phyloP scores from a whole-genome alignment of 805 yeast genomes.

The Candida wancherniae region DNA sequence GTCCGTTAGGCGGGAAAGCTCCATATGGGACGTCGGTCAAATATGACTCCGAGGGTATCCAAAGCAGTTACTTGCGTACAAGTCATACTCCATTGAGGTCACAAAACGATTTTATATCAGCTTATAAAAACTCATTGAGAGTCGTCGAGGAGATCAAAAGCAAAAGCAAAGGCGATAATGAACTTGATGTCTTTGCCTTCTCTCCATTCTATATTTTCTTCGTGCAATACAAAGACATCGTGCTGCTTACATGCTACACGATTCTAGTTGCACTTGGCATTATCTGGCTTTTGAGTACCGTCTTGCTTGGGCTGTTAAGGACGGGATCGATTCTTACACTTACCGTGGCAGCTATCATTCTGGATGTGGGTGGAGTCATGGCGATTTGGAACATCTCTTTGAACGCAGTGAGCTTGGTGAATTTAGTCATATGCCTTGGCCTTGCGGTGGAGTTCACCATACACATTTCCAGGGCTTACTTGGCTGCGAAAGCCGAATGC shows the following conservation, averaged over 20 bases:
- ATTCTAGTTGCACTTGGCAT: constrained; percentile 48
- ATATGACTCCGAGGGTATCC: constrained; percentile 34
- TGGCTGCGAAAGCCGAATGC: constrained; percentile 30
- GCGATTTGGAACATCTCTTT: constrained; percentile 67
- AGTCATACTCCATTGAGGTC: constrained; percentile 76
- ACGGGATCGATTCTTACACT: constrained; percentile 53
- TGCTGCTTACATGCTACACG: constrained; percentile 52
- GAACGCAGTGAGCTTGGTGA: constrained; percentile 87
- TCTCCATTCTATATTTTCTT: constrained; percentile 91
- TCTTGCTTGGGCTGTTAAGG: constrained; percentile 62
- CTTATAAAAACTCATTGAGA: constrained; percentile 67
- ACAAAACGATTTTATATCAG: constrained; percentile 78
- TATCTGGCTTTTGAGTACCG: constrained; percentile 48
- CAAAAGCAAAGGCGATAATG: no score
- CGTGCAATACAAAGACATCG: constrained; percentile 75
- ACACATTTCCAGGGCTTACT: constrained; percentile 78
- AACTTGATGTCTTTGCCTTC: constrained; percentile 68
- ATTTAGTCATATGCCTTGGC: constrained; percentile 88
- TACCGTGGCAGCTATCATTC: constrained; percentile 60
- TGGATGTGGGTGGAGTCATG: constrained; percentile 79
- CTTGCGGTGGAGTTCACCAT: constrained; percentile 90
- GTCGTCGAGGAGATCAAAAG: constrained; percentile 55
- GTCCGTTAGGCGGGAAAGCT: constrained; percentile 95
- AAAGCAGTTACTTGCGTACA: constrained; percentile 69
- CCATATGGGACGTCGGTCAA: constrained; percentile 62